Conservation (phyloP, 352 stramenopile genomes). For the Pythium folliculosum region DNA sequence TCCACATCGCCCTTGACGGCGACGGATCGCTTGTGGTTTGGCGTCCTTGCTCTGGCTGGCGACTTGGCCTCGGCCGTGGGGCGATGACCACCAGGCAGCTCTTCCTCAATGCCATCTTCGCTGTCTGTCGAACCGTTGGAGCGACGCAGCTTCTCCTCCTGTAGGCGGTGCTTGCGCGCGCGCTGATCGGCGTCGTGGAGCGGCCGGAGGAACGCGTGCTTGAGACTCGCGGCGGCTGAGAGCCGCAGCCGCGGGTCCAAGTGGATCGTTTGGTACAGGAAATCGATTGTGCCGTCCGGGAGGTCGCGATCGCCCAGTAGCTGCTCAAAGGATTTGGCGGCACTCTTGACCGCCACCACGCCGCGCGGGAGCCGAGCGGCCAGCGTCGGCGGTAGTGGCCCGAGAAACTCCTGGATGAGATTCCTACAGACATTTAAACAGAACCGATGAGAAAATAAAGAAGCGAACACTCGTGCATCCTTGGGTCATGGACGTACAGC, state of each 20-base stretch:
- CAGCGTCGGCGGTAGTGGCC: constrained; percentile 49
- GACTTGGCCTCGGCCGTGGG: constrained; percentile 12
- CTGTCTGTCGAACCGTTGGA: constrained; percentile 23
- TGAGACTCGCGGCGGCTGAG: constrained; percentile 51
- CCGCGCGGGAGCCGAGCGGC: constrained; percentile 57
- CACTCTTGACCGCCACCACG: constrained; percentile 34
- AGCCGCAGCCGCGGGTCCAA: constrained; percentile 61
- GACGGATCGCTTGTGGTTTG: constrained; percentile 4
- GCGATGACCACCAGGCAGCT: constrained; percentile 48
- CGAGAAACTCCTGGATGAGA: constrained; percentile 71
- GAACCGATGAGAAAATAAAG: too few species aligned
- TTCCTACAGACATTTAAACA: constrained; percentile 57
- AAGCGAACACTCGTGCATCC: background rate
- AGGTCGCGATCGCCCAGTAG: constrained; percentile 44
- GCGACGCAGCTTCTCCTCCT: constrained; percentile 41
- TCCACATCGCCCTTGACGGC: constrained; percentile 5
- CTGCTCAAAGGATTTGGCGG: constrained; percentile 49
- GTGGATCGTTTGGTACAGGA: constrained; percentile 58
- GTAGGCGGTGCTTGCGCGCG: constrained; percentile 37
- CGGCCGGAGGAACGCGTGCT: constrained; percentile 56
- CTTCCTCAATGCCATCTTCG: constrained; percentile 81
- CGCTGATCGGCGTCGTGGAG: constrained; percentile 55
- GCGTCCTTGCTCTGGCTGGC: constrained; percentile 18
- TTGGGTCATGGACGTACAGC: constrained; percentile 42
- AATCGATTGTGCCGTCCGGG: constrained; percentile 67